Conservation (phyloP, 2,329 filamentous ascomycete species). For the Didymella lethalis region DNA sequence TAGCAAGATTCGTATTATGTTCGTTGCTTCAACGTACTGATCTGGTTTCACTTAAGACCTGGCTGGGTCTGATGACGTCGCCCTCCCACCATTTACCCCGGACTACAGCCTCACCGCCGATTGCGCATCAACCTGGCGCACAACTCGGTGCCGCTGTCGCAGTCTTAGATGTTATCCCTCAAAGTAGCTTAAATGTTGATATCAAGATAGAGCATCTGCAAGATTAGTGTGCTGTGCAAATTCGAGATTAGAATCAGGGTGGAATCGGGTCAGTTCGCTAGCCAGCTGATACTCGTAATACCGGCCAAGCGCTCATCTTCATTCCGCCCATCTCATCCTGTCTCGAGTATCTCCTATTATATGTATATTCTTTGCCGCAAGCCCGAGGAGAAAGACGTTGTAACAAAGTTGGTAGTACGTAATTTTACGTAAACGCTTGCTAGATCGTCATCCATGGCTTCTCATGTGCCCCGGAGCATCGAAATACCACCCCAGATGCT, state of each 20-base stretch:
- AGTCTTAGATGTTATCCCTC: not conserved
- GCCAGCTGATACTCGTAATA: not conserved
- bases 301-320: not conserved
- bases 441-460: conserved; percentile 15
- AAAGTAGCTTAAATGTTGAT: not conserved
- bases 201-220: too few species aligned
- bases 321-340: not conserved
- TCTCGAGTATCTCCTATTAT: conserved; percentile 16
- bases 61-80: conserved; percentile 11
- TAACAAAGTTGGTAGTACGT: conserved; percentile 34
- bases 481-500: not conserved
- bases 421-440: conserved; percentile 35
- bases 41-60: not conserved
- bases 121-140: not conserved
- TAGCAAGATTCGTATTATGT: not conserved
- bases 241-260: not conserved
- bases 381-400: conserved; percentile 37
- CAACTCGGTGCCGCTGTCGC: not conserved
- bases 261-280: not conserved
- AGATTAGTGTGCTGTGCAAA: not conserved
- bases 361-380: conserved; percentile 20
- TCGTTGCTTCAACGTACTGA: not conserved
- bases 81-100: conserved; percentile 15
- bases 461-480: conserved; percentile 11
- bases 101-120: conserved; percentile 18